phyloP scores from a whole-genome alignment of 2,329 filamentous ascomycete genomes.

The Alternaria sp. region DNA sequence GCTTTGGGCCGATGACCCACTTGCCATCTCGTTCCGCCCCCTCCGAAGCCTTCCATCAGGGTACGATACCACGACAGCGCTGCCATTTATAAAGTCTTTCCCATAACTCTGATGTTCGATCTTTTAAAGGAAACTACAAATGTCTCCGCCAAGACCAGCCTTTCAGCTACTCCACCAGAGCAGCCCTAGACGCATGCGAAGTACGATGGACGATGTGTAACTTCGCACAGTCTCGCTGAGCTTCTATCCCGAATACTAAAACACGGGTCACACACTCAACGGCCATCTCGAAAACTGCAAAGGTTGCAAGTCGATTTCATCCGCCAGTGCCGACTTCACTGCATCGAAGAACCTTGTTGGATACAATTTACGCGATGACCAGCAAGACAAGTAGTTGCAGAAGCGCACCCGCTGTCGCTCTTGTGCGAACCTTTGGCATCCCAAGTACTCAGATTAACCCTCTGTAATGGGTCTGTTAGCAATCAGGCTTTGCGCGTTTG shows the following conservation, averaged over 20 bases:
- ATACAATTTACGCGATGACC: neutral
- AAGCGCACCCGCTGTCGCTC: neutral
- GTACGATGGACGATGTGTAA: no score
- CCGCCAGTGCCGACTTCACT: no score
- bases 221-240: no score
- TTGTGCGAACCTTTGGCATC: neutral
- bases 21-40: neutral
- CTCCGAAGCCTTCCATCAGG: neutral
- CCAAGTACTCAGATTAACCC: rapidly evolving
- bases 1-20: neutral
- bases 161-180: no score
- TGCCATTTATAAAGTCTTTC: neutral
- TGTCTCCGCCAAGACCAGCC: no score
- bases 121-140: no score
- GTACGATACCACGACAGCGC: neutral
- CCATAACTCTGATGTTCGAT: neutral
- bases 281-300: no score
- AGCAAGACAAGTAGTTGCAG: neutral
- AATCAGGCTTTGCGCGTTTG: neutral
- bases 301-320: no score
- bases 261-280: no score
- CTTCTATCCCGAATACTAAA: no score
- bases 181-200: no score
- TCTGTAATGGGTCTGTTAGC: rapidly evolving
- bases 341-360: no score